Percentiles rank a stretch among this genome's conserved stretches.
phyloP scores from a whole-genome alignment of 148 eudicot species.

The Hydrangea macrophylla region DNA sequence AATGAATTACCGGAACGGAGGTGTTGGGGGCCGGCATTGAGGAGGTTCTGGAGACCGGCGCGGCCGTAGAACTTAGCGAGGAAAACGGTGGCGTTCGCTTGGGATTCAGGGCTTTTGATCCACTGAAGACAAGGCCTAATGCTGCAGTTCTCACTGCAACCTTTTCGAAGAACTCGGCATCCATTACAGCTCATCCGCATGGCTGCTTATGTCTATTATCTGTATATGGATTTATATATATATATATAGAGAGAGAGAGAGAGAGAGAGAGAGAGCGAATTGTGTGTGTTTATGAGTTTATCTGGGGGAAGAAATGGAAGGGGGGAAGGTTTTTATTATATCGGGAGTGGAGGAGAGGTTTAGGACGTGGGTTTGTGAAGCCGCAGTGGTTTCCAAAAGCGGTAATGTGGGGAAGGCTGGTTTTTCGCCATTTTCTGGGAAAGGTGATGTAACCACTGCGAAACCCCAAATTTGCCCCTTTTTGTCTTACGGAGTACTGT shows the following conservation, averaged over 20 bases:
- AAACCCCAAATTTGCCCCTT: neutral
- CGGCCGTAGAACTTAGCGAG: conserved; percentile 14
- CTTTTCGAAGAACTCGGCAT: conserved; percentile 13
- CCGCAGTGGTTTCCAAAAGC: conserved; percentile 1
- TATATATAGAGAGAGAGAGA: neutral
- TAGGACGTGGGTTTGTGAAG: neutral
- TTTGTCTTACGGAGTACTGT: too few relatives aligned
- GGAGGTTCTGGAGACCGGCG: conserved; percentile 10
- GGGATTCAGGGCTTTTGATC: conserved; percentile 8
- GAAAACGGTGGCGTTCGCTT: conserved; percentile 15
- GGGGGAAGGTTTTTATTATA: neutral
- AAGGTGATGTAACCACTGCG: neutral
- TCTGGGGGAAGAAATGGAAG: neutral
- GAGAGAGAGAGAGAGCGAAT: neutral
- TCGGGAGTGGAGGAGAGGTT: neutral
- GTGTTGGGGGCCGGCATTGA: neutral
- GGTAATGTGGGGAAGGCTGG: neutral
- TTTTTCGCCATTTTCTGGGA: neutral
- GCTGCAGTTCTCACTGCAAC: conserved; percentile 8
- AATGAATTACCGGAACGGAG: conserved; percentile 10
- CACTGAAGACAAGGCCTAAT: conserved; percentile 12
- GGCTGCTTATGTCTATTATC: neutral
- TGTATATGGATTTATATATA: neutral
- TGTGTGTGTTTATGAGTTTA: neutral
- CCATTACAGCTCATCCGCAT: conserved; percentile 13